Conservation (phyloP, 73 alveolate species). For the Tetrahymena borealis region DNA sequence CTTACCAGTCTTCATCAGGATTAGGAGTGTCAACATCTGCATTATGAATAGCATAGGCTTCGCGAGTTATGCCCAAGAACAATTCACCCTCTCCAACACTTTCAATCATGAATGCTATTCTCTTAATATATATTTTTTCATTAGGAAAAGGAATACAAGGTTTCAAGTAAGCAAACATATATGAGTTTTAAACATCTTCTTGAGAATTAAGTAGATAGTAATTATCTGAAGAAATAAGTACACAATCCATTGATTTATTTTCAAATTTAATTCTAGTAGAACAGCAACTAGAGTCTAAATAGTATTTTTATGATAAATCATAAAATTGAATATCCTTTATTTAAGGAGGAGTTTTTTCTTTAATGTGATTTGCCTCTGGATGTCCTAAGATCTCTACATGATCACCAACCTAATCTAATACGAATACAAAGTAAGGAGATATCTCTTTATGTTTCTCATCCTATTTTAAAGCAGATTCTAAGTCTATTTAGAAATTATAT, state of each 20-base stretch:
- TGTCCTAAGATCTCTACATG: neutral
- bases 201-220: neutral
- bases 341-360: neutral
- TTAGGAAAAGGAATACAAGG: neutral
- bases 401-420: neutral
- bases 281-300: neutral
- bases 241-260: neutral
- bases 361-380: neutral
- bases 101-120: neutral
- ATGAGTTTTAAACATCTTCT: neutral
- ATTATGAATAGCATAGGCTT: neutral
- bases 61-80: neutral
- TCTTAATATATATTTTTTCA: neutral
- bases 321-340: neutral
- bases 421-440: neutral
- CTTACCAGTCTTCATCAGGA: neutral
- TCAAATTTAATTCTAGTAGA: neutral
- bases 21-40: neutral
- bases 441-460: neutral
- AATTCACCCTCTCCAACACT: neutral
- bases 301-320: neutral
- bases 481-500: neutral
- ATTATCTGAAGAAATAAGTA: neutral
- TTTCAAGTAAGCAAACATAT: neutral
- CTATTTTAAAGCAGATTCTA: neutral